Percentiles rank a stretch among this genome's conserved stretches.
These are phyloP conservation scores for Silene latifolia DNA, from an alignment of 148 eudicot genomes.

Conservation along the genomic window DNA sequence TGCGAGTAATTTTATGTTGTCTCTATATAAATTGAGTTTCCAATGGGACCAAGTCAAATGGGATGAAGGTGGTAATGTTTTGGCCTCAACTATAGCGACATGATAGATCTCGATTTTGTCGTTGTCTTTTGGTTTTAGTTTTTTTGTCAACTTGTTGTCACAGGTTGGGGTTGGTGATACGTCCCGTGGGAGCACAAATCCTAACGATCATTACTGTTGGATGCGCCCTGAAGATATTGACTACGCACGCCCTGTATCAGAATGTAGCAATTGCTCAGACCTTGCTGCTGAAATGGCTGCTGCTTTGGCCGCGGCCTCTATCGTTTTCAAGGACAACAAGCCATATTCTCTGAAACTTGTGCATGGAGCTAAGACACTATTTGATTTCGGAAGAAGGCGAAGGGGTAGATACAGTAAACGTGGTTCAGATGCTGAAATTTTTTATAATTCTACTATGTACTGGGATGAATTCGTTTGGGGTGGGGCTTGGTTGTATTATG, in stretches of 20 bases:
- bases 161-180: conserved; percentile 85
- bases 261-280: conserved; percentile 64
- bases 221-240: conserved; percentile 88
- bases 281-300: conserved; percentile 96
- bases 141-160: conserved; percentile 8
- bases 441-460: conserved; percentile 77
- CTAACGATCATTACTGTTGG: conserved; percentile 94
- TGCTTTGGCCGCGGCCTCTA: conserved; percentile 82
- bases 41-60: no score
- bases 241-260: conserved; percentile 53
- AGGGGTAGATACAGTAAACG: conserved; percentile 77
- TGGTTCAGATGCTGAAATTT: conserved; percentile 48
- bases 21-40: no score
- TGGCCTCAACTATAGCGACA: neutral
- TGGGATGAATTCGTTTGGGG: conserved; percentile 96
- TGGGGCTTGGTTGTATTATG: conserved; percentile 79
- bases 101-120: neutral
- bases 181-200: conserved; percentile 60
- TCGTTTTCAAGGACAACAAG: conserved; percentile 85
- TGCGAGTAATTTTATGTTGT: no score
- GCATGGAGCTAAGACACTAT: conserved; percentile 75
- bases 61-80: no score
- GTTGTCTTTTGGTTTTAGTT: neutral
- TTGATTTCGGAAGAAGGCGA: conserved; percentile 57
- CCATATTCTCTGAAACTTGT: conserved; percentile 83